phyloP scores from a whole-genome alignment of 352 stramenopile species.

The Phytopythium boreale region DNA sequence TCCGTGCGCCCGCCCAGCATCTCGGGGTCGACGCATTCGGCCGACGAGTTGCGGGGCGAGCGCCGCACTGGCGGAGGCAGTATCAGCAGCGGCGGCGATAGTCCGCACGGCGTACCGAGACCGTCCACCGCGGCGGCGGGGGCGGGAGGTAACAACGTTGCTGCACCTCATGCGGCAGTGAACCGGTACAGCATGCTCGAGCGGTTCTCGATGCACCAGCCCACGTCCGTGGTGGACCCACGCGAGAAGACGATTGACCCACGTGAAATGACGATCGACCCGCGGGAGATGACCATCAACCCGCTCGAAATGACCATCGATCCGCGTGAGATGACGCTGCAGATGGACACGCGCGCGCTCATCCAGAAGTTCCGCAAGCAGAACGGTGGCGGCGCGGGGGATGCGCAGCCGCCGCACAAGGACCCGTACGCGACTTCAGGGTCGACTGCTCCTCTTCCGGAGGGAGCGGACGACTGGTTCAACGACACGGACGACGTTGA shows the following conservation, averaged over 20 bases:
- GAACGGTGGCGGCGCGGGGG: conserved; percentile 11
- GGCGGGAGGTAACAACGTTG: not conserved
- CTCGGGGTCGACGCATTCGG: not conserved
- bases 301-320: conserved; percentile 2
- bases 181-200: conserved; percentile 10
- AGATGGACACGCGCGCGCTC: conserved; percentile 23
- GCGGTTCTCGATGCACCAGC: not conserved
- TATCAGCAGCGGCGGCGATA: not conserved
- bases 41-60: not conserved
- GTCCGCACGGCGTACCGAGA: not conserved
- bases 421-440: conserved; percentile 7
- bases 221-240: not conserved
- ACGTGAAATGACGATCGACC: conserved; percentile 7
- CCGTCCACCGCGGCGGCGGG: not conserved
- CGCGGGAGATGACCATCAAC: conserved; percentile 2
- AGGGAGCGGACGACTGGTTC: conserved; percentile 29
- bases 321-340: conserved; percentile 9
- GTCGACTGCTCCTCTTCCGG: conserved; percentile 15
- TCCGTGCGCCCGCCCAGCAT: not conserved
- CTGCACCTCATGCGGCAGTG: not conserved
- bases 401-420: conserved; percentile 17
- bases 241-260: conserved; percentile 7
- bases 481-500: conserved; percentile 15
- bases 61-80: not conserved
- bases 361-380: conserved; percentile 32